phyloP scores from a whole-genome alignment of 1,284 basidiomycete species.

The Ustanciosporium gigantosporum region DNA sequence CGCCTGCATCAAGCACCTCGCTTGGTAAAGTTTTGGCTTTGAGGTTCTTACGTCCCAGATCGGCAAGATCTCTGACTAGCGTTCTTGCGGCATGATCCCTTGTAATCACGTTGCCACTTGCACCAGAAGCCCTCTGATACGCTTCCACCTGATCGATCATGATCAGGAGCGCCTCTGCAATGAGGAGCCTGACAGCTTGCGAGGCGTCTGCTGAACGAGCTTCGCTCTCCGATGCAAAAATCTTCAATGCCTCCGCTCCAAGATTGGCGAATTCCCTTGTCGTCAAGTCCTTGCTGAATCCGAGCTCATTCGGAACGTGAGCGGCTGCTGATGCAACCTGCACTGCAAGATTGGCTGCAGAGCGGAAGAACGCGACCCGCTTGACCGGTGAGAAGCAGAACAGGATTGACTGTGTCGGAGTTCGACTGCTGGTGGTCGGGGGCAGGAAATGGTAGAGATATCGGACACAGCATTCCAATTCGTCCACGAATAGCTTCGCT shows the following conservation, averaged over 20 bases:
- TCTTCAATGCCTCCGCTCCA: neutral
- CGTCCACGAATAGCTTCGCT: constrained; percentile 8
- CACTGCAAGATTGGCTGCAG: constrained; percentile 12
- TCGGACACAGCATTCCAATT: constrained; percentile 3
- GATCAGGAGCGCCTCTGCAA: constrained; percentile 17
- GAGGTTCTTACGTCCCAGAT: neutral
- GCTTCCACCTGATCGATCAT: constrained; percentile 4
- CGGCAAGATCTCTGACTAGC: neutral
- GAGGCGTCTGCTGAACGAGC: no score
- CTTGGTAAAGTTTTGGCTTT: neutral
- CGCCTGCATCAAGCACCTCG: constrained; percentile 4
- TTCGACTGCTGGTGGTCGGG: neutral
- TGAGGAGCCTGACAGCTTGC: no score
- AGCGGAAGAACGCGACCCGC: constrained; percentile 7
- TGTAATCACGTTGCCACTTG: neutral
- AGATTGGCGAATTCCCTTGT: constrained; percentile 1
- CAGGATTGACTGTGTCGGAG: neutral
- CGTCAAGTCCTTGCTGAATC: neutral
- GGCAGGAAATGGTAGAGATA: constrained; percentile 12
- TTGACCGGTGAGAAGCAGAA: constrained; percentile 5
- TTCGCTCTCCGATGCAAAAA: no score
- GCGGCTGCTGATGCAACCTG: constrained; percentile 4
- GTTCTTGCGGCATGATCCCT: neutral
- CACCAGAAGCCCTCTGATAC: neutral
- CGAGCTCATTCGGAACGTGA: constrained; percentile 1